A percentile compares a stretch with the other conserved stretches of the same genome.
Evolutionary conservation across 2,329 filamentous ascomycete genomes (phyloP).

Genomic region (Pezicula carpinea): DNA sequence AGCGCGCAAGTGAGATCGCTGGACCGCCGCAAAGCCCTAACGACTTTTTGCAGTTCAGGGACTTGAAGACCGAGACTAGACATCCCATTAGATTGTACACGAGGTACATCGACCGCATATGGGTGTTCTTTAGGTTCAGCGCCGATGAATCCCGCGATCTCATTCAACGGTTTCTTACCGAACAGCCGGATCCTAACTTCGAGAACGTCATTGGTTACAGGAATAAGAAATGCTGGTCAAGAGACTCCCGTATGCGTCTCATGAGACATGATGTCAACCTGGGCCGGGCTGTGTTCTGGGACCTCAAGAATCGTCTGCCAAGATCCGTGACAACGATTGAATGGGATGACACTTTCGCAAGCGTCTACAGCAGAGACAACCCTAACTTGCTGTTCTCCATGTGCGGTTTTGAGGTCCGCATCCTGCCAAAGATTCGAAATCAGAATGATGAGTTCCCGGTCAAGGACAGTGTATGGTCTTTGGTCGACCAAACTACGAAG

Average conservation of each 20-base stretch:
- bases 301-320: constrained; percentile 93
- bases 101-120: constrained; percentile 96
- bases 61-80: constrained; percentile 83
- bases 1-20: constrained; percentile 96
- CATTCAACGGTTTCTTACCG: constrained; percentile 95
- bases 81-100: constrained; percentile 98
- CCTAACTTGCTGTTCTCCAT: constrained; percentile 96
- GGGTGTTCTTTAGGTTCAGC: constrained; percentile 92
- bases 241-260: constrained; percentile 93
- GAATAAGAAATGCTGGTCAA: constrained; percentile 99
- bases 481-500: constrained; percentile 94
- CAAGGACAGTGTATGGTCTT: constrained; percentile 97
- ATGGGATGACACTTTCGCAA: constrained; percentile 98
- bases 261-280: constrained; percentile 99
- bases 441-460: constrained; percentile 94
- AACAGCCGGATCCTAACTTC: constrained; percentile 97
- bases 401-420: constrained; percentile 95
- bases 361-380: constrained; percentile 96
- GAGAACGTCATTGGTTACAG: constrained; percentile 99
- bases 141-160: constrained; percentile 93
- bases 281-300: constrained; percentile 97
- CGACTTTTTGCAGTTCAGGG: constrained; percentile 95
- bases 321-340: constrained; percentile 95
- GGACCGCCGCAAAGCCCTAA: constrained; percentile 91
- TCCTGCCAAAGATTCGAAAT: constrained; percentile 91